These are phyloP conservation scores for Ophiocordyceps robertsii DNA, from an alignment of 2,329 filamentous ascomycete genomes.

Conservation along the genomic window DNA sequence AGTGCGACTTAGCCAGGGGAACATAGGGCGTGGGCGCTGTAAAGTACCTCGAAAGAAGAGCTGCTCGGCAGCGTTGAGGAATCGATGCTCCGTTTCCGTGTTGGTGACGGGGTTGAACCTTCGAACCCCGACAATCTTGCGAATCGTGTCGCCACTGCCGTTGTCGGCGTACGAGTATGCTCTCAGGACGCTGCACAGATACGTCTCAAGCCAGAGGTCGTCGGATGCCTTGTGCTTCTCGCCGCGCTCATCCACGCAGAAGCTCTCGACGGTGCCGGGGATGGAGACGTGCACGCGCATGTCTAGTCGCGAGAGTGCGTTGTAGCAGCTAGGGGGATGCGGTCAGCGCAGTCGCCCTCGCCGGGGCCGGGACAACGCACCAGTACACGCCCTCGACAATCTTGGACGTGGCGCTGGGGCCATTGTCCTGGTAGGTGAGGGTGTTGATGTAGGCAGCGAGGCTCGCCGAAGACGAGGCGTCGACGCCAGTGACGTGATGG, in stretches of 20 bases:
- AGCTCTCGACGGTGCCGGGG: slow-evolving; percentile 89
- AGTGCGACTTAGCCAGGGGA: slow-evolving; percentile 6
- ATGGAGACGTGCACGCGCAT: slow-evolving; percentile 99
- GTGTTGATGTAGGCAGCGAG: slow-evolving; percentile 98
- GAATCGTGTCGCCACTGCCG: slow-evolving; percentile 84
- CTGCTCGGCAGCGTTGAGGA: slow-evolving; percentile 84
- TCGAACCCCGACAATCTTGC: slow-evolving; percentile 93
- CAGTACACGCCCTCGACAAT: slow-evolving; percentile 92
- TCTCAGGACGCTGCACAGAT: slow-evolving; percentile 84
- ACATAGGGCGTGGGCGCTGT: not conserved
- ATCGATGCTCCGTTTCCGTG: slow-evolving; percentile 95
- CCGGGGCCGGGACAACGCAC: slow-evolving; percentile 31
- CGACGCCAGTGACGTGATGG: slow-evolving; percentile 93
- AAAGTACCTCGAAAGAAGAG: slow-evolving; percentile 76
- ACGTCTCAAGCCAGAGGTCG: slow-evolving; percentile 93
- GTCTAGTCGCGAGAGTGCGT: slow-evolving; percentile 94
- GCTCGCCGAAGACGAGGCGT: slow-evolving; percentile 94
- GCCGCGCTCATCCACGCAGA: slow-evolving; percentile 92
- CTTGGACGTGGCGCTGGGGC: slow-evolving; percentile 59
- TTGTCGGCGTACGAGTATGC: slow-evolving; percentile 96
- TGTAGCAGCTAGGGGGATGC: slow-evolving; percentile 58
- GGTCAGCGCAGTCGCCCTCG: slow-evolving; percentile 3
- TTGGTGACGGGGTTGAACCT: slow-evolving; percentile 96
- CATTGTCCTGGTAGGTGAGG: slow-evolving; percentile 76
- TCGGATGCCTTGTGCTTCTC: slow-evolving; percentile 91